Base-by-base conservation (phyloP, 2,329 filamentous ascomycete species). In the Didymella arachidicola region DNA sequence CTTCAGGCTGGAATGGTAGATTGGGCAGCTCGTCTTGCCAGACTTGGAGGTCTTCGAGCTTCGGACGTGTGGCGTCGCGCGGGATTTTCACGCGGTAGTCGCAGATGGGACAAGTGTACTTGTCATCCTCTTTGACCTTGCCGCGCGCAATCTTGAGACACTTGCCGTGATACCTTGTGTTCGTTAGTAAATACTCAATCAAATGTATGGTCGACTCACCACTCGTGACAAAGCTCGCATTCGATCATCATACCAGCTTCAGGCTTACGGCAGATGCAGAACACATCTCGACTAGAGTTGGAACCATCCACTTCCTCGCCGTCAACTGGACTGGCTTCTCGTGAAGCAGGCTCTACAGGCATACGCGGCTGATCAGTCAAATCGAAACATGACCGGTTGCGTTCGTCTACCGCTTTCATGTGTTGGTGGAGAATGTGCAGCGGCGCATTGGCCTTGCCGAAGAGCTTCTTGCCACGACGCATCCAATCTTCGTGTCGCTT, bases 211-310 rank as follows among this genome's bases (percentile, higher is more conserved):
- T 19, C n/a, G 30, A 81, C 88, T 81, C 77, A 93, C 95, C 95
- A 99, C 80, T 99, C 95, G 72, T 97, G 94, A 78, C 95, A 99
- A 38, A 97, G 83, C 75, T 98, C 95, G 75, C 95, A 99, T 78
- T 99, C 95, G 69, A 99, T 98, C 95, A 99, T 99, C 90, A 98
- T 96, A 50, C 95, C 95, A 36, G 94, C 93, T 78, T 99, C 95
- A 7, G 92, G 87, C 63, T 89, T 92, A 59, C 95, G 88, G 79
- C 95, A 99, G 66, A 99, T 97, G 77, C 95, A 99, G 76, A 98
- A 99, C 0, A 98, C 94, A 73, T 98, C 93, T 80, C 87, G 73
- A 82, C 77, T 81, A 45, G 80, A 81, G 38, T 75, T 77, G 47
- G 79, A 80, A 22, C 79, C 80, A 64, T 82, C 80, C 1, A 78